These are phyloP conservation scores for Hortaea werneckii DNA, from an alignment of 2,329 filamentous ascomycete species.

Conservation along the genomic window DNA sequence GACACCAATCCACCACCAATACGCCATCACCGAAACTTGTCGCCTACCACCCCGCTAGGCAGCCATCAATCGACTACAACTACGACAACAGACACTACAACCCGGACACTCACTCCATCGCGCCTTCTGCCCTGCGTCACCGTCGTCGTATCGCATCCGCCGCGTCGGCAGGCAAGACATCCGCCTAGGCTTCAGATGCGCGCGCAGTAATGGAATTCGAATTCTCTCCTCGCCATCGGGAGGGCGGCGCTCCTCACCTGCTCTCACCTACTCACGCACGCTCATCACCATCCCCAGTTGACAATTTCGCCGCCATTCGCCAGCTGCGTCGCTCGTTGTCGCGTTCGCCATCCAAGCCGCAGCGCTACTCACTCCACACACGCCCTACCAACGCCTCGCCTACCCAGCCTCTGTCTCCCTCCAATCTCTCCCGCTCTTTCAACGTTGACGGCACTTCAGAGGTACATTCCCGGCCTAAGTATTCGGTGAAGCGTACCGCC, in stretches of 20 bases:
- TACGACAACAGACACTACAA: not conserved
- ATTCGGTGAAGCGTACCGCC: slow-evolving; percentile 20
- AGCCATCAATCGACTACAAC: not conserved
- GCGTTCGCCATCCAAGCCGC: slow-evolving; percentile 77
- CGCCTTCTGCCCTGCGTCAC: not conserved
- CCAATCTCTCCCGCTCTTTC: slow-evolving; percentile 35
- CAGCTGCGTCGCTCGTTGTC: slow-evolving; percentile 81
- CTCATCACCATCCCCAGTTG: slow-evolving; percentile 46
- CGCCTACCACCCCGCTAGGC: not conserved
- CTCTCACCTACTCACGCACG: slow-evolving; percentile 60
- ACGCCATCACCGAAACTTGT: not conserved
- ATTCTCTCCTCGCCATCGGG: slow-evolving; percentile 40
- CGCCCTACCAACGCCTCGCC: slow-evolving; percentile 33
- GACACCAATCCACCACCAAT: not conserved
- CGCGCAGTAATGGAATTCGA: slow-evolving; percentile 36
- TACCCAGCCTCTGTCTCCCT: slow-evolving; percentile 27
- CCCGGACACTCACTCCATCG: not conserved
- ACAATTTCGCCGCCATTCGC: slow-evolving; percentile 70
- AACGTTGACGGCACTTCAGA: slow-evolving; percentile 27
- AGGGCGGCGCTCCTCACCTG: slow-evolving; percentile 70
- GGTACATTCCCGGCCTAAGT: slow-evolving; percentile 35
- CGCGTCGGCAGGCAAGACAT: not conserved
- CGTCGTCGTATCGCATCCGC: not conserved
- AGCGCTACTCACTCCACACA: slow-evolving; percentile 53
- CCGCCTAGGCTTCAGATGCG: not conserved